Base-by-base conservation (phyloP, 495 filamentous ascomycete genomes). In the Hapsidospora chrysogenum region DNA sequence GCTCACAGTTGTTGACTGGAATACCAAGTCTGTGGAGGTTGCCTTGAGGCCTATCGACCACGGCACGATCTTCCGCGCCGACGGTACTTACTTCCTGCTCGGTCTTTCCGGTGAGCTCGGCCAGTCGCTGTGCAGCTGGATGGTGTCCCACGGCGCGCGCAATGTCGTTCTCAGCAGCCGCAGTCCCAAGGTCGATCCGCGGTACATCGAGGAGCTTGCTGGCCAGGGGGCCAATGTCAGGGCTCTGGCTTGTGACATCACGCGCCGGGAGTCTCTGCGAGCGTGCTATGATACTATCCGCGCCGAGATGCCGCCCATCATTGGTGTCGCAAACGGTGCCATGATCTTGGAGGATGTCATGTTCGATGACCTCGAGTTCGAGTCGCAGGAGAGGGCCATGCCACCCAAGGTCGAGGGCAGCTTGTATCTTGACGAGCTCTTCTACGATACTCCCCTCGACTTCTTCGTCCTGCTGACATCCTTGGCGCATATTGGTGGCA, bases 401-500 rank as follows among this genome's bases (percentile, higher is more conserved):
- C 33, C 33, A 25, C 57, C 63, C 9, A 70, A 69, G 42, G 47
- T 66, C 2, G 32, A 51, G 4, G 56, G 56, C 6, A 42, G 43
- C 5, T 37, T 37, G 29, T 46, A 54, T 33, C 41, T 66, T 1
- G 50, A 63, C 31, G 31, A 51, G 22, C 23, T 57, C 0, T 71
- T 72, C 46, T 21, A 31, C 11, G 39, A 50, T 9, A 30, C 44
- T 3, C 37, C n/a, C 11, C 50, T 74, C 0, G 69, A 74, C 37
- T 76, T 76, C 52, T 74, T 74, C 46, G 42, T 72, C 17, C 49
- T 61, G 17, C 57, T 70, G 19, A 70, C 67, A 8, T 74, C 70
- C 6, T 34, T 65, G 0, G 38, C 54, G 2, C 51, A 48, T 10
- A 41, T 66, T 0, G 37, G 57, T 18, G 70, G 71, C 1, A 60